Evolutionary conservation across 2,329 filamentous ascomycete species (phyloP).

Genomic region (Zymoseptoria pseudotritici): DNA sequence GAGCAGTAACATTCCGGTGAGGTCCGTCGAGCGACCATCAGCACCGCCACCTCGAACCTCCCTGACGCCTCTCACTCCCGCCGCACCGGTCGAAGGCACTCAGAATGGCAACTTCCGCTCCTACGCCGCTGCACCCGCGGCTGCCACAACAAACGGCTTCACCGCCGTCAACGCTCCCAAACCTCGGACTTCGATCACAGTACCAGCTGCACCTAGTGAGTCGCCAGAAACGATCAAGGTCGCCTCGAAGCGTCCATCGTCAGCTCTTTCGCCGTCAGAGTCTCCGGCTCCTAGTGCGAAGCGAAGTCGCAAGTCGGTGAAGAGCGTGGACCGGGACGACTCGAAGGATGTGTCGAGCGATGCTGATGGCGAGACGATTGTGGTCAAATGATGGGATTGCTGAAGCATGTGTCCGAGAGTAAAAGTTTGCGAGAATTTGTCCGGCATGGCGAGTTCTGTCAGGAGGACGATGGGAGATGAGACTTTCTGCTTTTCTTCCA

Average conservation of each 20-base stretch:
- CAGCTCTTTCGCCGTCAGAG: background rate
- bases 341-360: background rate
- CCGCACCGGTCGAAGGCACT: background rate
- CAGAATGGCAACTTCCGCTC: background rate
- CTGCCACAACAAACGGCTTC: conserved; percentile 2
- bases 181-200: background rate
- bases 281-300: background rate
- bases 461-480: background rate
- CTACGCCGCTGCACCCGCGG: background rate
- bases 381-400: background rate
- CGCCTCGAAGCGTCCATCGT: conserved; percentile 1
- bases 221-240: conserved; percentile 9
- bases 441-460: background rate
- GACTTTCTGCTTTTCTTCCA: background rate
- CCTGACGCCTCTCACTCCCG: background rate
- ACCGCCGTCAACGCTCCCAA: conserved; percentile 2
- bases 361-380: background rate
- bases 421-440: background rate
- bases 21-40: background rate
- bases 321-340: background rate
- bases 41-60: background rate
- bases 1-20: background rate
- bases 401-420: background rate
- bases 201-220: background rate
- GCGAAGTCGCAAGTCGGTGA: background rate